Percentiles rank a stretch among this genome's conserved stretches.
Evolutionary conservation across 2,329 filamentous ascomycete genomes (phyloP).

Genomic region (Penicillium sp.): DNA sequence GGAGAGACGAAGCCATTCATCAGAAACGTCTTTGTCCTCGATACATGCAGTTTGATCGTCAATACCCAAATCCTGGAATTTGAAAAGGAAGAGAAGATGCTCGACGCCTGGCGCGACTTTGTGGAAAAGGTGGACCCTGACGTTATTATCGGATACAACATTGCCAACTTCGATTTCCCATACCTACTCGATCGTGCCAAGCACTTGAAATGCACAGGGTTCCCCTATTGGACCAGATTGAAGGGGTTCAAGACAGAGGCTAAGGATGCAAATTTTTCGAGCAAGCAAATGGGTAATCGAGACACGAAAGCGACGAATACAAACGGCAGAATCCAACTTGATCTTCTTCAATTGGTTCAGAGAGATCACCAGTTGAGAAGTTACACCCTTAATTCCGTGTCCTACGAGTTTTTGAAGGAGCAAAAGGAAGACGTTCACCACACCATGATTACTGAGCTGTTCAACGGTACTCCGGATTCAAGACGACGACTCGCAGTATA

Average conservation of each 20-base stretch:
- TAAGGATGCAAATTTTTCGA: slow-evolving; percentile 83
- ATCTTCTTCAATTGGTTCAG: slow-evolving; percentile 91
- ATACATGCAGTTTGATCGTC: slow-evolving; percentile 88
- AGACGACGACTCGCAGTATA: slow-evolving; percentile 87
- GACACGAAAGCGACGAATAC: slow-evolving; percentile 94
- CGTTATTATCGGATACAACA: slow-evolving; percentile 98
- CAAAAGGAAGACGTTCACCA: slow-evolving; percentile 99
- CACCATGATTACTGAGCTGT: slow-evolving; percentile 98
- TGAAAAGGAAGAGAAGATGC: slow-evolving; percentile 78
- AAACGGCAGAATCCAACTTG: slow-evolving; percentile 87
- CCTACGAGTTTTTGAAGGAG: slow-evolving; percentile 88
- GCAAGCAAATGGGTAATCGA: slow-evolving; percentile 96
- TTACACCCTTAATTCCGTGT: slow-evolving; percentile 96
- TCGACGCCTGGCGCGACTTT: slow-evolving; percentile 90
- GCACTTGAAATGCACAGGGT: slow-evolving; percentile 73
- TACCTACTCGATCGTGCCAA: slow-evolving; percentile 87
- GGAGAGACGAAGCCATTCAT: slow-evolving; percentile 96
- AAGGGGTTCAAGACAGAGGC: slow-evolving; percentile 67
- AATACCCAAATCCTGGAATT: slow-evolving; percentile 91
- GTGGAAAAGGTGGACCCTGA: slow-evolving; percentile 88
- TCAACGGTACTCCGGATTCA: slow-evolving; percentile 93
- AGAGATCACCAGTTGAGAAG: slow-evolving; percentile 92
- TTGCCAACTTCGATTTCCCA: slow-evolving; percentile 96
- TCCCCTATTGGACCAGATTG: slow-evolving; percentile 84
- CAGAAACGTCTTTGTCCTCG: slow-evolving; percentile 92